phyloP scores from a whole-genome alignment of 805 yeast genomes.

The Lipomyces chichibuensis region DNA sequence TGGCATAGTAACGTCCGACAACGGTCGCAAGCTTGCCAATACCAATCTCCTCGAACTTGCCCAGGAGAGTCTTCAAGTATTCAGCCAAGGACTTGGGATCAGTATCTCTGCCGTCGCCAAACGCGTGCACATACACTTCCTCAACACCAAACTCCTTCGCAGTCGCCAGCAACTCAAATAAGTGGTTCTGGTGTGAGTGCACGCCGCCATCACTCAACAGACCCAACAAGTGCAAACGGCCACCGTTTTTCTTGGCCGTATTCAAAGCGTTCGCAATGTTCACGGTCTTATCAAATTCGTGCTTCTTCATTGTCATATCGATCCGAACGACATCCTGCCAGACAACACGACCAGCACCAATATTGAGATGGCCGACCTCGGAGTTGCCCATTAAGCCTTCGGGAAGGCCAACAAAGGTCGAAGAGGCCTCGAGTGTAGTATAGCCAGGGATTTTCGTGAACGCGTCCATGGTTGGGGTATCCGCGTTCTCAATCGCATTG shows the following conservation, averaged over 20 bases:
- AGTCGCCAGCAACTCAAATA: conserved; percentile 31
- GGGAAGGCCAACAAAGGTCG: conserved; percentile 36
- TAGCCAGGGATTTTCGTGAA: conserved; percentile 30
- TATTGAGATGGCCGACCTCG: conserved; percentile 38
- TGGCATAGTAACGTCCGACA: conserved; percentile 38
- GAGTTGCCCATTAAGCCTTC: conserved; percentile 39
- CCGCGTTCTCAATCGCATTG: conserved; percentile 36
- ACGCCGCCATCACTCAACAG: conserved; percentile 37
- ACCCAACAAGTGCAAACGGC: conserved; percentile 36
- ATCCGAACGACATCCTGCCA: conserved; percentile 39
- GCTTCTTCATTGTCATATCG: conserved; percentile 35
- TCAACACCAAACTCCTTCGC: conserved; percentile 33
- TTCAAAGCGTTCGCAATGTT: conserved; percentile 28
- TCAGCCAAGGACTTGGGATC: conserved; percentile 35
- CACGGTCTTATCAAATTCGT: conserved; percentile 27
- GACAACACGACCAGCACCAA: conserved; percentile 39
- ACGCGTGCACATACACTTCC: conserved; percentile 35
- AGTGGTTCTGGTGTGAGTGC: conserved; percentile 38
- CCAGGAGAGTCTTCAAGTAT: conserved; percentile 32
- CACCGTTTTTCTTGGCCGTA: conserved; percentile 29
- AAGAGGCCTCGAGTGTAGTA: conserved; percentile 35
- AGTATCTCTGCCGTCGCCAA: conserved; percentile 38
- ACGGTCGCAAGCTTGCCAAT: conserved; percentile 36
- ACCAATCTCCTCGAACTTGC: conserved; percentile 36
- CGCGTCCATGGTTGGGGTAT: conserved; percentile 35